phyloP scores from a whole-genome alignment of 805 yeast species.

The Candida odintsovae region DNA sequence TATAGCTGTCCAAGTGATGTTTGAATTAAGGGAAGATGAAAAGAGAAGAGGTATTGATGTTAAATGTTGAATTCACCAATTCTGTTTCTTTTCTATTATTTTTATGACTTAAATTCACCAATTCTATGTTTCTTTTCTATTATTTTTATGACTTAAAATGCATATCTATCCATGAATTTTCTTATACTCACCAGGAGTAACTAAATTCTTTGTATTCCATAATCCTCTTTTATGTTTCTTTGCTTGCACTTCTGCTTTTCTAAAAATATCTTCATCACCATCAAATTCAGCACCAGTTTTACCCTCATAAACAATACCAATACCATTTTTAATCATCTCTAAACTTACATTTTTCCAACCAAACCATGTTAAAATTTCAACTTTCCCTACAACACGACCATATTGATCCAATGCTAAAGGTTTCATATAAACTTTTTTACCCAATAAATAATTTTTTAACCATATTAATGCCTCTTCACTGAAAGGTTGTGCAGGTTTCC shows the following conservation, averaged over 20 bases:
- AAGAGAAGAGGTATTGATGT: slow-evolving; percentile 77
- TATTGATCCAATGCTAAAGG: slow-evolving; percentile 87
- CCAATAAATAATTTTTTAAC: slow-evolving; percentile 62
- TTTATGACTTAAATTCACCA: slow-evolving; percentile 1
- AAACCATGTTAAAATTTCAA: slow-evolving; percentile 47
- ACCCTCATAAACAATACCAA: slow-evolving; percentile 86
- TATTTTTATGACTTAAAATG: slow-evolving; percentile 1
- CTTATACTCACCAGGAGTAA: slow-evolving; percentile 80
- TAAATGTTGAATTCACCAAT: slow-evolving; percentile 58
- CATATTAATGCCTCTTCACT: slow-evolving; percentile 80
- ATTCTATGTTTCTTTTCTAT: not conserved
- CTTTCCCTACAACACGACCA: slow-evolving; percentile 75
- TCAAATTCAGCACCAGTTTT: slow-evolving; percentile 81
- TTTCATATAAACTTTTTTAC: slow-evolving; percentile 63
- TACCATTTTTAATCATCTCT: slow-evolving; percentile 79
- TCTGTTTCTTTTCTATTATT: not conserved
- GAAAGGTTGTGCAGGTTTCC: slow-evolving; percentile 85
- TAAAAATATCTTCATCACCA: slow-evolving; percentile 57
- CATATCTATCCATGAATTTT: slow-evolving; percentile 26
- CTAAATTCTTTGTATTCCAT: slow-evolving; percentile 53
- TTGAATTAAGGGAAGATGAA: slow-evolving; percentile 84
- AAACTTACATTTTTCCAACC: slow-evolving; percentile 78
- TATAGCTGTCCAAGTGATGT: slow-evolving; percentile 89
- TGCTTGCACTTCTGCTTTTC: slow-evolving; percentile 56
- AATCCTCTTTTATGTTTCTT: slow-evolving; percentile 54